Conservation (phyloP, 2,329 filamentous ascomycete genomes). For the Talaromyces sp. region DNA sequence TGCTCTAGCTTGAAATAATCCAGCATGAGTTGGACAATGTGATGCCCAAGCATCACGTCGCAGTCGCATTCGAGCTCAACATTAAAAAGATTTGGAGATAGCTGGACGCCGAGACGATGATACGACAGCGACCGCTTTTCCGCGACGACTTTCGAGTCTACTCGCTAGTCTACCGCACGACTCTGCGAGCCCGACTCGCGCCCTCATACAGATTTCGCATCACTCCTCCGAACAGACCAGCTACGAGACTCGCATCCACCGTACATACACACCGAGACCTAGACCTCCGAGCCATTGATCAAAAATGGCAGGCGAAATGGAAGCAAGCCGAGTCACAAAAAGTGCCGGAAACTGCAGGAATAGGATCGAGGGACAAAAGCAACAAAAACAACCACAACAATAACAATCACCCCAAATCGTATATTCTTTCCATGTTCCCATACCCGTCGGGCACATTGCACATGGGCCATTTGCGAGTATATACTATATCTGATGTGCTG, state of each 20-base stretch:
- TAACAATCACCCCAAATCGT: conserved; percentile 44
- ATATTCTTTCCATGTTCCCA: conserved; percentile 87
- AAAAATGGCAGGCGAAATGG: conserved; percentile 55
- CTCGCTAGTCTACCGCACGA: neutral
- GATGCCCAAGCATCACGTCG: neutral
- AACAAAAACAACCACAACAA: conserved; percentile 6
- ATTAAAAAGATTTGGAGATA: neutral
- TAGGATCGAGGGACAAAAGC: conserved; percentile 3
- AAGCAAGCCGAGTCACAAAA: conserved; percentile 17
- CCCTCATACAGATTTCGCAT: neutral
- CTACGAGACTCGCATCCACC: conserved; percentile 22
- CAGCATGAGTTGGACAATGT: neutral
- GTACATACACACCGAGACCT: conserved; percentile 23
- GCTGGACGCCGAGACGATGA: neutral
- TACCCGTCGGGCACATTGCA: conserved; percentile 86
- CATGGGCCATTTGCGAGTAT: conserved; percentile 81
- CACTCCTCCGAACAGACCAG: neutral
- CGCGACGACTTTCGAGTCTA: neutral
- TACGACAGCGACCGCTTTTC: neutral
- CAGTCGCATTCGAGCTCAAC: neutral
- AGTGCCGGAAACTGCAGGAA: neutral
- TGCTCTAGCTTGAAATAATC: neutral
- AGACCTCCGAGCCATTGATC: conserved; percentile 45
- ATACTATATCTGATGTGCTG: conserved; percentile 84
- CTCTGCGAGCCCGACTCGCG: neutral